Evolutionary conservation across 805 yeast species (phyloP).

Genomic region (Metschnikowia corniflorae): DNA sequence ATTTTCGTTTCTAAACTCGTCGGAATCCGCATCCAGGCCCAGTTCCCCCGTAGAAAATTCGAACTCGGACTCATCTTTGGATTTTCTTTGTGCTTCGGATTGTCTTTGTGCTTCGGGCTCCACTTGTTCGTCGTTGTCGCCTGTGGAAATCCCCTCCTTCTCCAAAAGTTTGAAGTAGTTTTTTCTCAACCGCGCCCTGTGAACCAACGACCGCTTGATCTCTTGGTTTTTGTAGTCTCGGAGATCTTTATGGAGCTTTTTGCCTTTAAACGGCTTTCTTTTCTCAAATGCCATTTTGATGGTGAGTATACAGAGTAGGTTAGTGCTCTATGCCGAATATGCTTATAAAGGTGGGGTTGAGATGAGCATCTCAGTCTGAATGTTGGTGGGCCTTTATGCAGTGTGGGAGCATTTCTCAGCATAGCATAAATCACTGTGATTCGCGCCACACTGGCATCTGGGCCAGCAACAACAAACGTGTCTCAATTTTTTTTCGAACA

Average conservation of each 20-base stretch:
- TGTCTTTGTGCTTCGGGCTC: too few species aligned
- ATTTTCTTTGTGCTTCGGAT: neutral
- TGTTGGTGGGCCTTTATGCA: neutral
- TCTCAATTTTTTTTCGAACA: too few species aligned
- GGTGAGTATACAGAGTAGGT: too few species aligned
- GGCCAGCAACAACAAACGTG: too few species aligned
- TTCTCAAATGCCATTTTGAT: conserved; percentile 12
- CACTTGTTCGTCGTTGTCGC: neutral
- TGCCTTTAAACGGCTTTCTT: conserved; percentile 24
- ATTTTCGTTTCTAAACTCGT: neutral
- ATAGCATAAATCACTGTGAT: too few species aligned
- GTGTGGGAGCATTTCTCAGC: too few species aligned
- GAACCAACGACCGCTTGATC: conserved; percentile 71
- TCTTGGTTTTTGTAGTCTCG: conserved; percentile 50
- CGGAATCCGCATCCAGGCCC: conserved; percentile 1
- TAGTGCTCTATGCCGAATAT: too few species aligned
- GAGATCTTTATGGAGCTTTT: conserved; percentile 31
- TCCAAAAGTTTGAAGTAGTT: conserved; percentile 76
- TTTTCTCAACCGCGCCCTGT: conserved; percentile 77
- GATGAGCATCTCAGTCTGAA: conserved; percentile 2
- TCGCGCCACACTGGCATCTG: too few species aligned
- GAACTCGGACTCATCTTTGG: neutral
- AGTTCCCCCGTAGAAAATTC: conserved; percentile 2
- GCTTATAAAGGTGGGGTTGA: too few species aligned
- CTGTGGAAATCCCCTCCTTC: conserved; percentile 53